These are phyloP conservation scores for Plasmodium malariae DNA, from an alignment of 169 alveolate species.

Conservation along the genomic window DNA sequence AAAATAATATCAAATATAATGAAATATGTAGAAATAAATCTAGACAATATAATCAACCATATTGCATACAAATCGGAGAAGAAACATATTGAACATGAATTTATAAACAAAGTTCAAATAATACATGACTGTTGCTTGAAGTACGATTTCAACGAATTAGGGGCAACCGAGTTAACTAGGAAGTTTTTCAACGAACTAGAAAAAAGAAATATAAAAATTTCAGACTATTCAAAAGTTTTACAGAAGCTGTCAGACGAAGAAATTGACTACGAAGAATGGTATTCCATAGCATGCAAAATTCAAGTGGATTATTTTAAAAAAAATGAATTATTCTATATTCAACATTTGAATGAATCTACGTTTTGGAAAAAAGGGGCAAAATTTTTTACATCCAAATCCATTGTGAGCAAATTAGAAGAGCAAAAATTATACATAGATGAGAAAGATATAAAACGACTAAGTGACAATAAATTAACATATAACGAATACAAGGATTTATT, in stretches of 20 bases:
- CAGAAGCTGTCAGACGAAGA: constrained; percentile 63
- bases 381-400: background rate
- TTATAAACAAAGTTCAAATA: constrained; percentile 31
- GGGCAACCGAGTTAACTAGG: constrained; percentile 56
- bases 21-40: constrained; percentile 45
- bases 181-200: constrained; percentile 60
- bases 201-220: constrained; percentile 35
- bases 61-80: constrained; percentile 27
- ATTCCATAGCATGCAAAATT: constrained; percentile 44
- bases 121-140: constrained; percentile 52
- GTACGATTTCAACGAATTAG: constrained; percentile 64
- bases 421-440: constrained; percentile 26
- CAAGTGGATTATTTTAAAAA: constrained; percentile 58
- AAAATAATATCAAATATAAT: constrained; percentile 32
- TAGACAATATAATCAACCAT: constrained; percentile 47
- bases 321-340: constrained; percentile 41
- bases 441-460: constrained; percentile 18
- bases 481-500: constrained; percentile 48
- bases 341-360: constrained; percentile 24
- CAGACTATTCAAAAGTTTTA: constrained; percentile 20
- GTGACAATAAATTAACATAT: constrained; percentile 22
- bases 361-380: constrained; percentile 71
- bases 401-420: constrained; percentile 1
- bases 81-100: background rate
- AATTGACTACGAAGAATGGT: constrained; percentile 67